Base-by-base conservation (phyloP, 2,329 filamentous ascomycete species). In the Xylariaceae sp. region DNA sequence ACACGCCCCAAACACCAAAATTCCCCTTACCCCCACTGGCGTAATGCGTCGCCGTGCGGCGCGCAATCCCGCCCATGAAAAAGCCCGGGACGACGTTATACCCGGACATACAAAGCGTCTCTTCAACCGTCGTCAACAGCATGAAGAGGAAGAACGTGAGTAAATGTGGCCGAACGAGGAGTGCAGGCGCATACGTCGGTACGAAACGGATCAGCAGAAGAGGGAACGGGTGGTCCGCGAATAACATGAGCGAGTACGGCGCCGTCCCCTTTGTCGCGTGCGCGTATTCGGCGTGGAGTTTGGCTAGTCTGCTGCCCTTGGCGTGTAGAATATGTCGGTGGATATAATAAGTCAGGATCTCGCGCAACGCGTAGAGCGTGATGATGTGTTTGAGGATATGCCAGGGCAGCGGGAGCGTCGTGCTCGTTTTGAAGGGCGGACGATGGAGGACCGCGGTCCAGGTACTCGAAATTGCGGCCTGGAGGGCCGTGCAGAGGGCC, bases 261-360 rank as follows among this genome's bases (percentile, higher is more conserved):
- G 86, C 83, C 1, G 82, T 77, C 23, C 63, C 59, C 23, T 72
- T 71, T 58, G 82, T 75, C 52, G 77, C 73, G 74, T 90, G 85
- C 68, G 76, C 76, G 69, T 77, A 80, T 56, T 67, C 54, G 52
- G 68, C 61, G 70, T 84, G 77, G 54, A 80, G 73, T 4, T 65
- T 71, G 6, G 77, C 75, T 23, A 82, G 60, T 18, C 17, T 18
- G 2, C 67, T 57, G 0, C 72, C 70, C 4, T 69, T 63, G 3
- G 68, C 71, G 35, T 96, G 91, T 7, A 96, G 80, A 30, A 88
- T 60, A 69, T 82, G 82, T 55, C 88, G 86, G 74, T 96, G 91
- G 65, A 90, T 79, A 67, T 85, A 81, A 72, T 95, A 96, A 59
- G 86, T 83, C 9, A 92, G 70, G 5, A 84, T 68, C 76, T 90